Conservation (phyloP, 345 rosid species). For the Geranium brycei region DNA sequence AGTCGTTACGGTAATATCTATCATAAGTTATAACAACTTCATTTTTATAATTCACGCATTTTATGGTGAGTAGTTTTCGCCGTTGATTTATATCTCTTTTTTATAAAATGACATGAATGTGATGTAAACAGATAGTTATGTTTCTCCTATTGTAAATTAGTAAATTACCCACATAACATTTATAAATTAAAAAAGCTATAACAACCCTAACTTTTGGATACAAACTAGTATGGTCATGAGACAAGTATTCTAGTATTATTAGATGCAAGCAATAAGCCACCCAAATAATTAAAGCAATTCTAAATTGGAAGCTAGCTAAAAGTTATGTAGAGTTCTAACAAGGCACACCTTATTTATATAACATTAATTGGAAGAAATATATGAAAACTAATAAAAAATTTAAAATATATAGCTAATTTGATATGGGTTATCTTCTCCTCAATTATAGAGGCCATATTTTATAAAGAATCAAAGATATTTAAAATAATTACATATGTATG, state of each 20-base stretch:
- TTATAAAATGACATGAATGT: background rate
- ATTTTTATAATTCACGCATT: no score
- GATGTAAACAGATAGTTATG: background rate
- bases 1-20: no score
- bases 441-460: background rate
- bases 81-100: no score
- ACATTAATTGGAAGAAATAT: background rate
- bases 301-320: background rate
- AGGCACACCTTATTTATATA: background rate
- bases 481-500: no score
- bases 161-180: background rate
- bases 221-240: constrained; percentile 12
- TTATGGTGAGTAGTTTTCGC: no score
- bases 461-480: background rate
- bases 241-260: constrained; percentile 9
- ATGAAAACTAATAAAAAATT: background rate
- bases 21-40: background rate
- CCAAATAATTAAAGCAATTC: background rate
- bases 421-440: background rate
- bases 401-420: background rate
- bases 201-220: constrained; percentile 12
- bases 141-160: background rate
- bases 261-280: constrained; percentile 4
- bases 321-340: background rate
- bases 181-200: background rate